Conservation (phyloP, 2,329 filamentous ascomycete genomes). For the Colletotrichum sp. region DNA sequence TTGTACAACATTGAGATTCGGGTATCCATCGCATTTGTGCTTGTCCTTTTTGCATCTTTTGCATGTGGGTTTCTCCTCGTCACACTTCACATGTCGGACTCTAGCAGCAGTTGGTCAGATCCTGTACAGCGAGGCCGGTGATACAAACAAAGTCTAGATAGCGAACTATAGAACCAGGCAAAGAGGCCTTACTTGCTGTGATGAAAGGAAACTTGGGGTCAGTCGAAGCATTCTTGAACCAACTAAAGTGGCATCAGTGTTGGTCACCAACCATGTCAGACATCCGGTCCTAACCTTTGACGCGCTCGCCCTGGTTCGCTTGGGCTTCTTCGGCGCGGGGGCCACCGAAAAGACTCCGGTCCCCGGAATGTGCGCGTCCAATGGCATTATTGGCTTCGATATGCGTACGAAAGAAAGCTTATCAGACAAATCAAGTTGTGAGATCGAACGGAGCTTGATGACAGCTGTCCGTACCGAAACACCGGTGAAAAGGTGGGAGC, state of each 20-base stretch:
- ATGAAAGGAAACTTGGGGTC: neutral
- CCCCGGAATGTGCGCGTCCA: conserved; percentile 6
- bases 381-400: neutral
- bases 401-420: neutral
- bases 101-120: neutral
- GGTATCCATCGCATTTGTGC: conserved; percentile 23
- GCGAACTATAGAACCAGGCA: neutral
- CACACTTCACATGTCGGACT: conserved; percentile 23
- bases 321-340: neutral
- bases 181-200: conserved; percentile 14
- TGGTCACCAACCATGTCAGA: conserved; percentile 19
- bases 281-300: conserved; percentile 21
- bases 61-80: conserved; percentile 21
- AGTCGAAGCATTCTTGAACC: neutral
- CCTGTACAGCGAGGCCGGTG: neutral
- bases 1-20: neutral
- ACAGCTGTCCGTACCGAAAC: neutral
- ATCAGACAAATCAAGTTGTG: neutral
- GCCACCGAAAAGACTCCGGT: conserved; percentile 11
- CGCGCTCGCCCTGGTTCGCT: conserved; percentile 7
- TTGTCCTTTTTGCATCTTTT: conserved; percentile 7
- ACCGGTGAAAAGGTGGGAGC: neutral
- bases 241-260: conserved; percentile 9
- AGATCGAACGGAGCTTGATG: neutral
- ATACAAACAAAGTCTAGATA: neutral